Conservation (phyloP, 129 eudicot genomes). For the Tanacetum coccineum region DNA sequence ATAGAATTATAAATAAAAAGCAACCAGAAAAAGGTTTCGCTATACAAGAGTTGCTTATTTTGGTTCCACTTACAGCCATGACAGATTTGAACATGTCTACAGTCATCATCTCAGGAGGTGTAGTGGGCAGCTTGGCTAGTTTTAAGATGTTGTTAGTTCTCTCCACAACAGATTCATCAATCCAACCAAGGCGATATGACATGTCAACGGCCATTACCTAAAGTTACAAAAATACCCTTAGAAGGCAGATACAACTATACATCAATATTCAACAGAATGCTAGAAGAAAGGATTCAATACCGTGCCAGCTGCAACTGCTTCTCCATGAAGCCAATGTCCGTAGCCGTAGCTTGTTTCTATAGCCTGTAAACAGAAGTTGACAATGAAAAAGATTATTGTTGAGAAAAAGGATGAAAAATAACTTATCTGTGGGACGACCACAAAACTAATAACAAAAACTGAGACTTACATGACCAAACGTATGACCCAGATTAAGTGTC, state of each 20-base stretch:
- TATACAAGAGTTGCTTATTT: too few relatives aligned
- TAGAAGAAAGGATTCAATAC: conserved; percentile 29
- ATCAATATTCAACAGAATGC: background rate
- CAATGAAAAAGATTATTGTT: conserved; percentile 7
- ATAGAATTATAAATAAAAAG: too few relatives aligned
- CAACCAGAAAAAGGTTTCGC: too few relatives aligned
- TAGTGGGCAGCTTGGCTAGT: conserved; percentile 74
- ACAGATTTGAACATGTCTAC: conserved; percentile 91
- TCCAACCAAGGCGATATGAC: conserved; percentile 98
- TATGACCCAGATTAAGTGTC: conserved; percentile 90
- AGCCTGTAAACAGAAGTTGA: conserved; percentile 48
- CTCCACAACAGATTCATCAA: conserved; percentile 66
- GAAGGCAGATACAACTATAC: conserved; percentile 2
- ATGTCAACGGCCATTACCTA: conserved; percentile 98
- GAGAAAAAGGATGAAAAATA: background rate
- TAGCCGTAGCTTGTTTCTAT: conserved; percentile 94
- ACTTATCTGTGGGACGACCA: background rate
- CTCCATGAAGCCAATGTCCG: conserved; percentile 99
- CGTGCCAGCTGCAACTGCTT: conserved; percentile 99
- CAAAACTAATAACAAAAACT: background rate
- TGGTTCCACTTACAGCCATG: conserved; percentile 19
- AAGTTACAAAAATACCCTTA: conserved; percentile 29
- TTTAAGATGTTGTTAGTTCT: conserved; percentile 56
- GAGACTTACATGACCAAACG: conserved; percentile 89
- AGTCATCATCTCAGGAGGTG: conserved; percentile 86